phyloP scores from a whole-genome alignment of 148 eudicot genomes.

The Chenopodium suecicum region DNA sequence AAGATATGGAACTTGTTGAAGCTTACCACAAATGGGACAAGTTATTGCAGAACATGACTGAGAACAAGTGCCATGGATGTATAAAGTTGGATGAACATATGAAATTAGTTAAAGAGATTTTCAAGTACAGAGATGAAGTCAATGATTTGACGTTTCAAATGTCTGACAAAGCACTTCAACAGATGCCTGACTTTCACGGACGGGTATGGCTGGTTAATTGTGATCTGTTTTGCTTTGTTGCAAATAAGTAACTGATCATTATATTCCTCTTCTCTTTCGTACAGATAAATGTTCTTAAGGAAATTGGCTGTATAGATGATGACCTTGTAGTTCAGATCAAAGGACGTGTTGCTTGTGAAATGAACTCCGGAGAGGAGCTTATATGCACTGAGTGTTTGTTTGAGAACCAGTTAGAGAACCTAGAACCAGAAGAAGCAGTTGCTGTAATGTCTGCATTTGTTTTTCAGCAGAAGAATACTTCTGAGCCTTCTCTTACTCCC shows the following conservation, averaged over 20 bases:
- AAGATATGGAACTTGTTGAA: slow-evolving; percentile 56
- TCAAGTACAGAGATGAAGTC: slow-evolving; percentile 69
- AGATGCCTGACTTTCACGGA: slow-evolving; percentile 99
- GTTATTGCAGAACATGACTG: slow-evolving; percentile 71
- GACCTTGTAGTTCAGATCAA: slow-evolving; percentile 97
- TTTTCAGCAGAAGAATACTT: slow-evolving; percentile 92
- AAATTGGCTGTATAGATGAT: slow-evolving; percentile 86
- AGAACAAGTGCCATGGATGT: slow-evolving; percentile 93
- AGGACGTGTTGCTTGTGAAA: slow-evolving; percentile 99
- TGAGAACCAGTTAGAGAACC: slow-evolving; percentile 89
- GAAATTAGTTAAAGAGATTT: slow-evolving; percentile 60
- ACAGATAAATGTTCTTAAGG: slow-evolving; percentile 90
- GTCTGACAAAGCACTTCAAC: slow-evolving; percentile 99
- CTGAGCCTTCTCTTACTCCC: slow-evolving; percentile 88
- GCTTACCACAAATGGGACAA: slow-evolving; percentile 62
- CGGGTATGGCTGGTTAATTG: slow-evolving; percentile 52
- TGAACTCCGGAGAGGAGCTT: slow-evolving; percentile 99
- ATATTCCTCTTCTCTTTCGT: slow-evolving; percentile 8
- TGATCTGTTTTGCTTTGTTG: slow-evolving; percentile 1
- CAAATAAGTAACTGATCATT: slow-evolving; percentile 4
- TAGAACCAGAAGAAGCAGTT: slow-evolving; percentile 99
- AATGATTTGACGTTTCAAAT: slow-evolving; percentile 71
- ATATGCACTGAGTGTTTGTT: slow-evolving; percentile 97
- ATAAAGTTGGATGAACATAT: slow-evolving; percentile 85
- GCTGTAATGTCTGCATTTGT: slow-evolving; percentile 97